Evolutionary conservation across 257 asterid genomes (phyloP).

Genomic region (Paulownia fortunei): DNA sequence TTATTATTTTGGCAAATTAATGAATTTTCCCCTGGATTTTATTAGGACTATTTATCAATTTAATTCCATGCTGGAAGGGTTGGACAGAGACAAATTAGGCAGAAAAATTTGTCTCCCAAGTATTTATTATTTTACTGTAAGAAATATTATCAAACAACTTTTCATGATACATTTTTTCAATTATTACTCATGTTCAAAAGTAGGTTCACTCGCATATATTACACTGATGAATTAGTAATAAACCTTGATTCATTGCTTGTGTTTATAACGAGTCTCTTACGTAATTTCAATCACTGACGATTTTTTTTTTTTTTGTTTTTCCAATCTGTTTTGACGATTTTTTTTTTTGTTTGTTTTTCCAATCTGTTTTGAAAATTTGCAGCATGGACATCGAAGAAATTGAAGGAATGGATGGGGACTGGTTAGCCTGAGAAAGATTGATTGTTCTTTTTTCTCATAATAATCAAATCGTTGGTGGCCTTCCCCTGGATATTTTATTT

Average conservation of each 20-base stretch:
- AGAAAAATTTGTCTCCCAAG: neutral
- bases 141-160: neutral
- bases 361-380: conserved; percentile 38
- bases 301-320: neutral
- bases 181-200: too few species aligned
- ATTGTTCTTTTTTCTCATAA: conserved; percentile 44
- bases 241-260: neutral
- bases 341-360: neutral
- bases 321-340: conserved; percentile 11
- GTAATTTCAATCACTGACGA: conserved; percentile 18
- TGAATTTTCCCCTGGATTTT: neutral
- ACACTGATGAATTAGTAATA: too few species aligned
- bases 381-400: conserved; percentile 94
- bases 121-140: neutral
- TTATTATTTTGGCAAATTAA: neutral
- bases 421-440: conserved; percentile 78
- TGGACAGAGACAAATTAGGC: neutral
- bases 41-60: neutral
- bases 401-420: conserved; percentile 89
- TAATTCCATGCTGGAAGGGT: neutral
- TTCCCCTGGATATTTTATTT: conserved; percentile 32
- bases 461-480: conserved; percentile 56
- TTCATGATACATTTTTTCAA: neutral
- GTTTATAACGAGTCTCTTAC: neutral
- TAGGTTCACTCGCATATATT: too few species aligned